Evolutionary conservation across 768 basidiomycete species (phyloP), one percentile per base, ranked within the genome.

Genomic region (Tephrocybe sp.): DNA sequence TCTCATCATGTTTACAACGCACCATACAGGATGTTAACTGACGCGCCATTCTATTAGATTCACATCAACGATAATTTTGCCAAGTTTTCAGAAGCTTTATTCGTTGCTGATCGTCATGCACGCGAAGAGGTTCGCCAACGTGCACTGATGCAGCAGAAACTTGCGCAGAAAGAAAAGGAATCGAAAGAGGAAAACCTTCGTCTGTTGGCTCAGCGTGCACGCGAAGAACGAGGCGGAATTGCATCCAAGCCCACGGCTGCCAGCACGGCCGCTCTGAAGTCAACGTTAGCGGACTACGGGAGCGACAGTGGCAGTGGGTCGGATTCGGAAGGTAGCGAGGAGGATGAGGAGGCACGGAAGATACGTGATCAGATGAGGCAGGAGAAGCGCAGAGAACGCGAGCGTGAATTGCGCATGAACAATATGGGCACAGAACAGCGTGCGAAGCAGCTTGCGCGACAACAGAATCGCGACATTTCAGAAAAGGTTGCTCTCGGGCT

Each of bases 11-110:
- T 27, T 47, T 45, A 5, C 33, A 23, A n/a, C n/a, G n/a, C n/a
- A n/a, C n/a, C n/a, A n/a, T n/a, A n/a, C n/a, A n/a, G n/a, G n/a
- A n/a, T n/a, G n/a, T n/a, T n/a, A n/a, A n/a, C n/a, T n/a, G n/a
- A n/a, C n/a, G n/a, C n/a, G n/a, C n/a, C n/a, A n/a, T n/a, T n/a
- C 23, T 16, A 2, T 38, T 39, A 97, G 94, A 84, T 98, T 40
- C 91, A 94, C 65, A 99, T 99, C 66, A 99, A 99, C 59, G 97
- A 99, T 69, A 93, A 94, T 69, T 99, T 99, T 71, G 95, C 95
- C 50, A 97, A 97, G 67, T 95, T 99, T 66, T 97, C 95, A 1
- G 95, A 99, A 72, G 84, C 95, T 2, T 73, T 99, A 22, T 97
- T 89, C 64, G 79, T 99, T 55, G 95, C 95, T 10, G 95, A 98